Evolutionary conservation across 2,329 filamentous ascomycete species (phyloP), one percentile per base, ranked within the genome.

Genomic region (Curvularia eragrostidis): DNA sequence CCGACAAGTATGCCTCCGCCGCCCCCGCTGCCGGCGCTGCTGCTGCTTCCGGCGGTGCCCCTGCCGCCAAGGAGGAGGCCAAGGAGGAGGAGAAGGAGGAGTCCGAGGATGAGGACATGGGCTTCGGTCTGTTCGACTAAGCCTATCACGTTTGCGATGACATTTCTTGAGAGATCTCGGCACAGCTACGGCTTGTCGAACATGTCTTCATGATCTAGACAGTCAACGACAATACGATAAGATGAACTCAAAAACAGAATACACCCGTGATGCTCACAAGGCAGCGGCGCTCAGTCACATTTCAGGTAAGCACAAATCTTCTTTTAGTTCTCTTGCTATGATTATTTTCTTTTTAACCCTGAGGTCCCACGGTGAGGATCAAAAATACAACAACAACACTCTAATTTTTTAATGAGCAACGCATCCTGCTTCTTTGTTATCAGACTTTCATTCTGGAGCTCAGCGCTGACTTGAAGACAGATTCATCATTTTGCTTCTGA

Each of bases 1-100:
- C 96, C 72, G 95, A 99, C 54, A 92, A 92, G 54, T 99, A 98
- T 81, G 95, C 94, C 67, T 80, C 91, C 48, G 84, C 93, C 68
- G 92, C 90, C 68, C 92, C 94, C 58, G 87, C 79, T 66, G 84
- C 83, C 59, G 83, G 86, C 55, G 81, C 81, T 52, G 77, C 81
- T 47, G 79, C 80, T 60, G 82, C 80, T 63, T 84, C 82, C 63
- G 83, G 79, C 63, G 83, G 79, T 53, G 82, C 79, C 49, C 82
- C 80, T 52, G 64, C 68, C 24, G 65, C 68, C 18, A 68, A 66
- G 56, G 68, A 68, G 52, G 77, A 78, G 77, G 84, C 85, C 71
- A 85, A 89, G 73, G 71, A 73, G 57, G 78, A 80, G 76, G 84
- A 87, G 74, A 69, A 71, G 61, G 86, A 89, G 71, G 84, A 85